Conservation (phyloP, 805 yeast species). For the Jamesozyma piceae region DNA sequence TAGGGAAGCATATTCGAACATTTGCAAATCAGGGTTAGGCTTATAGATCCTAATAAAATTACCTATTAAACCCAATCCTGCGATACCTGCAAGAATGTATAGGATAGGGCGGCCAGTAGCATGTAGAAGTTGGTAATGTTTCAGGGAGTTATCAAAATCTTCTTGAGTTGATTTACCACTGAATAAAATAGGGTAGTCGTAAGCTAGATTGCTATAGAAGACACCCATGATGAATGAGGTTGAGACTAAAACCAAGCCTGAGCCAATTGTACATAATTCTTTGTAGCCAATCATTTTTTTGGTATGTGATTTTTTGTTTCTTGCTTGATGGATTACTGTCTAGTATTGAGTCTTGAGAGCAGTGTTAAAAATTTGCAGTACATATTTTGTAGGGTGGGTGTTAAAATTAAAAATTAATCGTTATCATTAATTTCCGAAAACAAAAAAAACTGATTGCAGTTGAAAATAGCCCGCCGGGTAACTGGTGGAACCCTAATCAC, state of each 20-base stretch:
- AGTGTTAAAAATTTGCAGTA: no score
- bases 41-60: conserved; percentile 69
- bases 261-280: conserved; percentile 26
- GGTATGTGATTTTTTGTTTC: no score
- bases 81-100: conserved; percentile 50
- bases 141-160: conserved; percentile 52
- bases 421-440: no score
- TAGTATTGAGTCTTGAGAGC: no score
- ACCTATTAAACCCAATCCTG: conserved; percentile 63
- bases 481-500: no score
- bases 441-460: no score
- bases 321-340: no score
- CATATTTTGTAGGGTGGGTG: no score
- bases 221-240: conserved; percentile 76
- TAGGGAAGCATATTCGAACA: conserved; percentile 84
- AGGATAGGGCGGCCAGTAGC: conserved; percentile 39
- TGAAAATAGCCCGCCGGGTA: no score
- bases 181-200: conserved; percentile 73
- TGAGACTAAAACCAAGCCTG: conserved; percentile 30
- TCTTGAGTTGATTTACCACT: conserved; percentile 38
- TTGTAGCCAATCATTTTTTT: conserved; percentile 16
- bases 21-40: conserved; percentile 76
- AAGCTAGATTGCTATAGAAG: conserved; percentile 68
- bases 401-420: no score
- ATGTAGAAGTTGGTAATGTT: conserved; percentile 72